Conservation (phyloP, 495 filamentous ascomycete genomes). For the Neurospora sp. region DNA sequence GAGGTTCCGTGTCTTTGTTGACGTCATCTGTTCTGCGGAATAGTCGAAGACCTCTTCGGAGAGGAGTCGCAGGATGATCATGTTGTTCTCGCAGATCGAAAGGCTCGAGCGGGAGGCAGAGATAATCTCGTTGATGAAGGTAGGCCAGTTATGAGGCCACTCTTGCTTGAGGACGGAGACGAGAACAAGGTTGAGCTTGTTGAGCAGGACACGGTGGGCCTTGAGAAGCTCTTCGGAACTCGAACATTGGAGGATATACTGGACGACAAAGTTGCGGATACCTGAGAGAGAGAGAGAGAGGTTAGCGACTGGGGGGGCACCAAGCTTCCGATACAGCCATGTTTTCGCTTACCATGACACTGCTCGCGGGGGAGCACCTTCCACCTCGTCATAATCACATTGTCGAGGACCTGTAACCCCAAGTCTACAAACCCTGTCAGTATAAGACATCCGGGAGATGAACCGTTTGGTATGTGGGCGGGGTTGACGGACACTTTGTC, state of each 20-base stretch:
- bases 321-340: background rate
- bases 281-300: slow-evolving; percentile 37
- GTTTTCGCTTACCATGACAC: slow-evolving; percentile 57
- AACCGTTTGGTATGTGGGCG: background rate
- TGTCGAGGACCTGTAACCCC: slow-evolving; percentile 90
- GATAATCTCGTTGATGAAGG: slow-evolving; percentile 99
- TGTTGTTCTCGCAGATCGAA: slow-evolving; percentile 99
- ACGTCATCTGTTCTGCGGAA: slow-evolving; percentile 97
- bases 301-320: background rate
- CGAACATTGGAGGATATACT: slow-evolving; percentile 91
- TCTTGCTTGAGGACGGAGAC: slow-evolving; percentile 98
- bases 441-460: slow-evolving; percentile 1
- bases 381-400: slow-evolving; percentile 98
- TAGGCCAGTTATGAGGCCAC: slow-evolving; percentile 99
- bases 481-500: slow-evolving; percentile 73
- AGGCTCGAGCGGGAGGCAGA: slow-evolving; percentile 87
- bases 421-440: slow-evolving; percentile 59
- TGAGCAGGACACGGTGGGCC: slow-evolving; percentile 74
- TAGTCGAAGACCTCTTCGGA: slow-evolving; percentile 99
- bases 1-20: slow-evolving; percentile 84
- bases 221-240: slow-evolving; percentile 76
- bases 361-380: slow-evolving; percentile 93
- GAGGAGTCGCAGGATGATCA: slow-evolving; percentile 90
- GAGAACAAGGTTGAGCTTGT: slow-evolving; percentile 95
- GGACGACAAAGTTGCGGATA: slow-evolving; percentile 97